These are phyloP conservation scores for Geotrichum fermentans DNA, from an alignment of 1,139 yeast genomes.

Conservation along the genomic window DNA sequence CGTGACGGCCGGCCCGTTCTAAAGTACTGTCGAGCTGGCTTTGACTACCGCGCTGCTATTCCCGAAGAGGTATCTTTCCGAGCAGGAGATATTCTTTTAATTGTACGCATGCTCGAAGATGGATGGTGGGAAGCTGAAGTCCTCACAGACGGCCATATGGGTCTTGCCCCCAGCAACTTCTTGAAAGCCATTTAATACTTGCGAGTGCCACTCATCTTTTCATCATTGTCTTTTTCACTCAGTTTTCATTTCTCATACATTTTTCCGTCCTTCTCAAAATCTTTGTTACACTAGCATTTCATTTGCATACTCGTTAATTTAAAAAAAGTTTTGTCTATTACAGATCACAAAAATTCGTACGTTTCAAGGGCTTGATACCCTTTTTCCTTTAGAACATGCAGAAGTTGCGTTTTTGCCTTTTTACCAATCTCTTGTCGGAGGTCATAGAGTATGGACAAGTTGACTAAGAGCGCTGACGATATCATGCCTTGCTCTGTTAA, in stretches of 20 bases:
- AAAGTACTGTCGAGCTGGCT: constrained; percentile 60
- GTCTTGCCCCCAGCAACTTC: constrained; percentile 80
- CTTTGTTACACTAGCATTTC: not conserved
- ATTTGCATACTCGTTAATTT: not conserved
- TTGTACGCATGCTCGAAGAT: constrained; percentile 73
- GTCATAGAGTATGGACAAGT: constrained; percentile 32
- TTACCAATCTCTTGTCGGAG: constrained; percentile 28
- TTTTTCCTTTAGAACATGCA: constrained; percentile 8
- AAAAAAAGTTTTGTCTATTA: not conserved
- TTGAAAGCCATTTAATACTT: constrained; percentile 23
- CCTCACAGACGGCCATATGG: constrained; percentile 49
- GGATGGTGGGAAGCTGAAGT: constrained; percentile 89
- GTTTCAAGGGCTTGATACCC: constrained; percentile 18
- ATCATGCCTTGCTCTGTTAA: constrained; percentile 25
- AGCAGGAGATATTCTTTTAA: constrained; percentile 68
- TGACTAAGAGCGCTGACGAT: constrained; percentile 27
- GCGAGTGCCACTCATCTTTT: not conserved
- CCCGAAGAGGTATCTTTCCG: constrained; percentile 74
- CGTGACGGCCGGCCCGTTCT: constrained; percentile 50
- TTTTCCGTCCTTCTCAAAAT: not conserved
- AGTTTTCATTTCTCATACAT: not conserved
- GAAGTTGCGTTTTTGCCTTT: constrained; percentile 17
- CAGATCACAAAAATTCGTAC: constrained; percentile 16
- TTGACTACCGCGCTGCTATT: constrained; percentile 67
- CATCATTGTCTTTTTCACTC: not conserved